phyloP scores from a whole-genome alignment of 2,329 filamentous ascomycete genomes.

The Botrytis hyacinthi region DNA sequence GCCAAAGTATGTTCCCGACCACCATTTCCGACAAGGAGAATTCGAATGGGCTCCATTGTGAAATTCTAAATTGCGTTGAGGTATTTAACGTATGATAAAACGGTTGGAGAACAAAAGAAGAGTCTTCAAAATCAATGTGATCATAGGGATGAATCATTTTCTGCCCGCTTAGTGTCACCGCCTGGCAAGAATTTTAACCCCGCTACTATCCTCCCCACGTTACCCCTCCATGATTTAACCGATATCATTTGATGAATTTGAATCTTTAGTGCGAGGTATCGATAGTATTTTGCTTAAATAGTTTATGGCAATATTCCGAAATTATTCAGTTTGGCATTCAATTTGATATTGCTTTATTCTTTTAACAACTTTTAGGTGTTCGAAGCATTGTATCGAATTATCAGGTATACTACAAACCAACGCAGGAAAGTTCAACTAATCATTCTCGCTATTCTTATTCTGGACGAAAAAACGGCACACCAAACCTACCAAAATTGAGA shows the following conservation, averaged over 20 bases:
- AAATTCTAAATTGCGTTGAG: background rate
- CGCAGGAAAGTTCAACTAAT: too few species aligned
- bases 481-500: too few species aligned
- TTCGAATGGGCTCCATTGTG: constrained; percentile 44
- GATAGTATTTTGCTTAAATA: background rate
- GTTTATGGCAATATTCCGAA: background rate
- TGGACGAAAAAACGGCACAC: too few species aligned
- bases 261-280: background rate
- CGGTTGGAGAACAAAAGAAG: background rate
- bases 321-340: too few species aligned
- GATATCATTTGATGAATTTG: background rate
- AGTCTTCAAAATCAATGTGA: constrained; percentile 1
- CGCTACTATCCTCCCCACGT: constrained; percentile 1
- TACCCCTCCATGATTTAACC: constrained; percentile 6
- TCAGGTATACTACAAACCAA: too few species aligned
- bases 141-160: constrained; percentile 13
- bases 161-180: constrained; percentile 17
- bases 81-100: background rate
- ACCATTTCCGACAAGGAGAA: constrained; percentile 89
- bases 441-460: too few species aligned
- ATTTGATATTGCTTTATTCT: too few species aligned
- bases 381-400: too few species aligned
- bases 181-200: constrained; percentile 12
- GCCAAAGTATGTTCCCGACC: constrained; percentile 92
- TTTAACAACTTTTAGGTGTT: too few species aligned